A percentile compares a stretch with the other conserved stretches of the same genome.
phyloP scores from a whole-genome alignment of 2,329 filamentous ascomycete species.

The Diaporthe sp. region DNA sequence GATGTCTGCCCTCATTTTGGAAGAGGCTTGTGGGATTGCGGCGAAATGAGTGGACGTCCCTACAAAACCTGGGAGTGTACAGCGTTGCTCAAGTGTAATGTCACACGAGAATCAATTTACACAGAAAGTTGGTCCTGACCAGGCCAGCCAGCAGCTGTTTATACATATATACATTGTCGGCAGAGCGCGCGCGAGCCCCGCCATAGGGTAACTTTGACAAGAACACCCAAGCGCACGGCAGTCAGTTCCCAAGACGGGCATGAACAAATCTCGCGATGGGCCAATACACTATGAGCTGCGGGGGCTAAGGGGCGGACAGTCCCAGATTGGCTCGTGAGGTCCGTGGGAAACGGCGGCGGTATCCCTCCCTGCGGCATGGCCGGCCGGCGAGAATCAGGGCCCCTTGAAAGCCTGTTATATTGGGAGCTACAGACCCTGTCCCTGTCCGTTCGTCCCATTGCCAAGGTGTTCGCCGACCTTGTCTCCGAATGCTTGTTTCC shows the following conservation, averaged over 20 bases:
- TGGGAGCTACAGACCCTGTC: background rate
- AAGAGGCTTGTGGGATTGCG: background rate
- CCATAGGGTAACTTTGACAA: background rate
- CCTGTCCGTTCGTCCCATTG: slow-evolving; percentile 8
- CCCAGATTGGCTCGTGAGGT: slow-evolving; percentile 5
- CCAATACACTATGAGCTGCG: slow-evolving; percentile 3
- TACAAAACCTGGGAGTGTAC: background rate
- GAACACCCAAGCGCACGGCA: background rate
- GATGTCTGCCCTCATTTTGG: background rate
- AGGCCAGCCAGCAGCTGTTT: background rate
- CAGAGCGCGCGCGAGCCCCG: background rate
- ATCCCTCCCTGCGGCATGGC: slow-evolving; percentile 19
- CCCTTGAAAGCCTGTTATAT: slow-evolving; percentile 12
- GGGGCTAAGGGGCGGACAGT: slow-evolving; percentile 12
- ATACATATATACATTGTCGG: background rate
- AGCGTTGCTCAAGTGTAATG: too few relatives aligned
- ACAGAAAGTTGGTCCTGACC: background rate
- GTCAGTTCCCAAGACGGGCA: background rate
- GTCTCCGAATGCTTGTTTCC: slow-evolving; percentile 20
- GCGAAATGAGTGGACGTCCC: background rate
- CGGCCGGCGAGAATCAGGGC: background rate
- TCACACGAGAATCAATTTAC: too few relatives aligned
- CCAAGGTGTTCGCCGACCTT: background rate
- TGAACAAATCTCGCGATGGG: slow-evolving; percentile 27
- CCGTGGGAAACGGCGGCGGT: background rate